Evolutionary conservation across 164 flowering plant genomes (phyloP), one percentile per base, ranked within the genome.

Genomic region (Vitis rotundifolia): DNA sequence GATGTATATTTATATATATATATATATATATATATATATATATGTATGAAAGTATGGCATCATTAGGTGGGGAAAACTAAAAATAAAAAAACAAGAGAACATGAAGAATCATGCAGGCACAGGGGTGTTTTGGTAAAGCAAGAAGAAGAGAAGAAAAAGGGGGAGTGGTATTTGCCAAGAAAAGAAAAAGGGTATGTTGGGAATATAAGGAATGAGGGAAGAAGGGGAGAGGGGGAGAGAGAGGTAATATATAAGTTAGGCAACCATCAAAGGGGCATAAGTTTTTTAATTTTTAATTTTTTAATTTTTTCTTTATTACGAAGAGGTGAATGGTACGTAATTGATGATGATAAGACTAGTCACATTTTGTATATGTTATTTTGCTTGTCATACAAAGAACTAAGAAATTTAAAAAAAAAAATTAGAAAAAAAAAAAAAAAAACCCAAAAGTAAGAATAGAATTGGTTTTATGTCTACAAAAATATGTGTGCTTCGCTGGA

Each of bases 321-420:
- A n/a, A 16, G 37, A 22, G 69, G 68, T 62, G 75, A 72, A 55
- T 59, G 72, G 47, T 47, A 71, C 79, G 75, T 71, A 76, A 76
- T 63, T 71, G 69, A 67, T 70, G 60, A 61, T 66, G 64, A 49
- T 63, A 65, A 75, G 52, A 65, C 68, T 70, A 55, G 26, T 67
- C 31, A 47, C 37, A 26, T 48, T 66, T 11, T 61, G 16, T 51
- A 11, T 53, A 19, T 52, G 47, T 31, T 53, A 48, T 16, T 63
- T 75, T 73, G 74, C 73, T 73, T 73, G 54, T 77, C 64, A 56
- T 65, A 49, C 55, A 70, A 69, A 69, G 50, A 49, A 26, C 47
- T 51, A 54, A 37, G 44, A 37, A 37, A 3, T 37, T 37, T 0
- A 5, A 31, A 31, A 31, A 31, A 31, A 31, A 3, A 31, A 31